phyloP scores from a whole-genome alignment of 2,329 filamentous ascomycete genomes.

The Pyrenochaeta sp. region DNA sequence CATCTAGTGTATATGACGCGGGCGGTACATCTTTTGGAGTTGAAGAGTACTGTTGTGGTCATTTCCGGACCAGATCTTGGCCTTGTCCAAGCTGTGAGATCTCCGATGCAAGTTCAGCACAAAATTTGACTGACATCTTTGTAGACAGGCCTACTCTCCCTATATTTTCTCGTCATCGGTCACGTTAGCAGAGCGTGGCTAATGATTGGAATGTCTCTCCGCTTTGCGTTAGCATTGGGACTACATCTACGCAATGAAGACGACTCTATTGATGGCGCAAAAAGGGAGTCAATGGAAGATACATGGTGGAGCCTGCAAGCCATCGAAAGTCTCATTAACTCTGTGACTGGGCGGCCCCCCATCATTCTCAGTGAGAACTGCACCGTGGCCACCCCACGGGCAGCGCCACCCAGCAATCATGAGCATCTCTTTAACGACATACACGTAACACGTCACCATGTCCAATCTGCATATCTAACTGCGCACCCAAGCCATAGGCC shows the following conservation, averaged over 20 bases:
- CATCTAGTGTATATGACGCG: conserved; percentile 50
- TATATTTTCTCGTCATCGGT: conserved; percentile 37
- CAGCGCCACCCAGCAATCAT: not conserved
- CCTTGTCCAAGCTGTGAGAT: conserved; percentile 47
- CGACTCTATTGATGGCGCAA: conserved; percentile 19
- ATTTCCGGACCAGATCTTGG: conserved; percentile 43
- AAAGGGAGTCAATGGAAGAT: conserved; percentile 44
- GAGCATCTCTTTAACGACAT: not conserved
- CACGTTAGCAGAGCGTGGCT: conserved; percentile 44
- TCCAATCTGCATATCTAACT: too few species aligned
- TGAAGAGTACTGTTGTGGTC: conserved; percentile 26
- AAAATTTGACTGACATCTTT: conserved; percentile 11
- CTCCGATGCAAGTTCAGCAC: conserved; percentile 20
- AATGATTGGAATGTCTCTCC: conserved; percentile 46
- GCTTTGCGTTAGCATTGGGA: conserved; percentile 47
- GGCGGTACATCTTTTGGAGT: conserved; percentile 30
- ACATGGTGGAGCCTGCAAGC: conserved; percentile 52
- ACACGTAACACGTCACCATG: not conserved
- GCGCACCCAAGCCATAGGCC: too few species aligned
- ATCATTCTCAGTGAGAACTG: conserved; percentile 43
- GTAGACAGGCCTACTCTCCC: conserved; percentile 30
- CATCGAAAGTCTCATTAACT: conserved; percentile 46
- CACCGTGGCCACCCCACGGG: conserved; percentile 39
- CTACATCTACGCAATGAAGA: conserved; percentile 50
- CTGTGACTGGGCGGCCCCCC: conserved; percentile 50